phyloP scores from a whole-genome alignment of 371 early-diverging fungal species.

The Zopfochytrium polystomum region DNA sequence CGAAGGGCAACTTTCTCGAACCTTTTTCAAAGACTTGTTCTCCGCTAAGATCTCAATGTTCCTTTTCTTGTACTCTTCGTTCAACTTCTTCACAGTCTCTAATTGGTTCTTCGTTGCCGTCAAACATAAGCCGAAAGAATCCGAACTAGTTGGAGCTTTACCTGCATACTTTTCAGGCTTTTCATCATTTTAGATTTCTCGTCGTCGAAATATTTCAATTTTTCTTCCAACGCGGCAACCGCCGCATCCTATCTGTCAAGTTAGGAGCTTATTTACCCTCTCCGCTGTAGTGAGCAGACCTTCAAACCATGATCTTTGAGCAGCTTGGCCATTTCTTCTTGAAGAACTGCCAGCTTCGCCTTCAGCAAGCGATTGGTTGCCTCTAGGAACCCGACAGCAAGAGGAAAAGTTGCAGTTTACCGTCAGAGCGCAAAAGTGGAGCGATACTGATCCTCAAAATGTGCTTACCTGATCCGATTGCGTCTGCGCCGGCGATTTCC shows the following conservation, averaged over 20 bases:
- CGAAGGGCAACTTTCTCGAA: background rate
- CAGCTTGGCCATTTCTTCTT: slow-evolving; percentile 44
- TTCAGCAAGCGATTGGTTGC: slow-evolving; percentile 47
- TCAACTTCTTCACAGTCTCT: slow-evolving; percentile 24
- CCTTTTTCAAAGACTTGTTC: slow-evolving; percentile 27
- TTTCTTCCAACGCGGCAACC: slow-evolving; percentile 36
- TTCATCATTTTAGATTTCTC: slow-evolving; percentile 36
- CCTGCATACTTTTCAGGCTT: slow-evolving; percentile 22
- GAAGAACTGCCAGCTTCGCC: slow-evolving; percentile 45
- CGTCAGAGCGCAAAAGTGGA: background rate
- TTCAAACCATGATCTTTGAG: slow-evolving; percentile 29
- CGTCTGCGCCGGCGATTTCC: background rate
- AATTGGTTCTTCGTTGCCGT: slow-evolving; percentile 19
- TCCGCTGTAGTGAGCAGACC: slow-evolving; percentile 7
- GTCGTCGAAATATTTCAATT: slow-evolving; percentile 36
- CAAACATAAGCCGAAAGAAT: slow-evolving; percentile 1
- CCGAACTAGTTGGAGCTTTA: slow-evolving; percentile 1
- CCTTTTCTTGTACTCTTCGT: slow-evolving; percentile 18
- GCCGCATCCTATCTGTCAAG: slow-evolving; percentile 9
- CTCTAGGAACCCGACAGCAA: slow-evolving; percentile 18
- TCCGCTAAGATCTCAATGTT: slow-evolving; percentile 26
- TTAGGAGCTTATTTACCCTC: background rate
- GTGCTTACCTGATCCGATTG: background rate
- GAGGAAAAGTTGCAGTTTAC: background rate
- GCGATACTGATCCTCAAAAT: background rate